Evolutionary conservation across 1,284 basidiomycete genomes (phyloP).

Genomic region (Ganoderma resinaceum): DNA sequence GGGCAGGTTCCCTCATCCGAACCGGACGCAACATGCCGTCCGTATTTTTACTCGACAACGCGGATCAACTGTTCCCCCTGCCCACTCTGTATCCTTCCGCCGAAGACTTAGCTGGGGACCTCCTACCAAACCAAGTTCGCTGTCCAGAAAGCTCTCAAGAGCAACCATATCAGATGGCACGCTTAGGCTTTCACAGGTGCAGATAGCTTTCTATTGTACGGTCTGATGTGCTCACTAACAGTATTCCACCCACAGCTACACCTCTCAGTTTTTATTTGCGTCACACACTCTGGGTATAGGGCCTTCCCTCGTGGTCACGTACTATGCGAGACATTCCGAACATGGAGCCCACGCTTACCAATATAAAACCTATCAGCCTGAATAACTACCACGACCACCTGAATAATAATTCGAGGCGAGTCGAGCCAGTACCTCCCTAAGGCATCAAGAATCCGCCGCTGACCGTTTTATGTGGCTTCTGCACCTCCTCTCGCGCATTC

Average conservation of each 20-base stretch:
- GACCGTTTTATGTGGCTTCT: slow-evolving; percentile 51
- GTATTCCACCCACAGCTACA: not conserved
- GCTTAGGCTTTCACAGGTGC: slow-evolving; percentile 66
- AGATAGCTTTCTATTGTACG: not conserved
- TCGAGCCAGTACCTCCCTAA: not conserved
- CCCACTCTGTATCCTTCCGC: not conserved
- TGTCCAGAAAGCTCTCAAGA: slow-evolving; percentile 44
- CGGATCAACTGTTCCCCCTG: not conserved
- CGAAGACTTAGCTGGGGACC: not conserved
- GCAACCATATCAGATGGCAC: slow-evolving; percentile 67
- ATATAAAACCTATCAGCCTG: not conserved
- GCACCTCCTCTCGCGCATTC: slow-evolving; percentile 60
- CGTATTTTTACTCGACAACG: not conserved
- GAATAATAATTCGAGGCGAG: not conserved
- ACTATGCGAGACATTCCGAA: slow-evolving; percentile 47
- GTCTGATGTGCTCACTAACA: not conserved
- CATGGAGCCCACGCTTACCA: not conserved
- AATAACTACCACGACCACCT: not conserved
- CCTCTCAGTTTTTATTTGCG: slow-evolving; percentile 53
- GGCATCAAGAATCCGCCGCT: not conserved
- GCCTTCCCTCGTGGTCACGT: slow-evolving; percentile 45
- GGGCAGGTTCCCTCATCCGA: not conserved
- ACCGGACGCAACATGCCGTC: not conserved
- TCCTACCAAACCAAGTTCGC: not conserved
- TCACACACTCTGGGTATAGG: slow-evolving; percentile 54